These are phyloP conservation scores for Fragilaria radians DNA, from an alignment of 108 stramenopile species.

Conservation along the genomic window DNA sequence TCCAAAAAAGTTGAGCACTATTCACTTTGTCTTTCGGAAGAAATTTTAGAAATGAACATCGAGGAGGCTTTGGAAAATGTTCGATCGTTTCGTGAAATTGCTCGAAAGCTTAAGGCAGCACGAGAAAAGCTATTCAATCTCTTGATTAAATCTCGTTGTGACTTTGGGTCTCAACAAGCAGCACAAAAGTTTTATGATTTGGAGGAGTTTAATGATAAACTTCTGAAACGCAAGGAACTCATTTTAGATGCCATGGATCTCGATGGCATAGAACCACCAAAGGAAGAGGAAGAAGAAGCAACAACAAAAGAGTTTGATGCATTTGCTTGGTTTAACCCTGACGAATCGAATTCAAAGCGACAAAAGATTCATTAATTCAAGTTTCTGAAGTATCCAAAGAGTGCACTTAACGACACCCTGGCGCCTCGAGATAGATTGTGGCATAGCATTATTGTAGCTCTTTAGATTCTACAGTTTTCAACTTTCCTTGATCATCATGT, in stretches of 20 bases:
- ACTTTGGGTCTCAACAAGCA: conserved; percentile 70
- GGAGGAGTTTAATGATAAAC: conserved; percentile 23
- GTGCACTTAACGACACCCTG: no score
- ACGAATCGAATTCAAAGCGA: neutral
- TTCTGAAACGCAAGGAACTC: conserved; percentile 53
- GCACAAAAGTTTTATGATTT: conserved; percentile 44
- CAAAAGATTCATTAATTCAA: neutral
- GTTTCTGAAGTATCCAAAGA: no score
- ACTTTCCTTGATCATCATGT: no score
- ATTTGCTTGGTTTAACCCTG: neutral
- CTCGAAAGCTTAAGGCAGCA: conserved; percentile 52
- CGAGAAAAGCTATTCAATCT: conserved; percentile 45
- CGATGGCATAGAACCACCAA: conserved; percentile 54
- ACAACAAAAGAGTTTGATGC: neutral
- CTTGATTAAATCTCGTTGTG: conserved; percentile 63
- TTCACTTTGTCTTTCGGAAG: conserved; percentile 43
- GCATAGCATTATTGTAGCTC: no score
- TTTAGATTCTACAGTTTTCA: no score
- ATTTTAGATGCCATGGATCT: conserved; percentile 72
- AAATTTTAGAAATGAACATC: conserved; percentile 63
- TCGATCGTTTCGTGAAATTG: conserved; percentile 42
- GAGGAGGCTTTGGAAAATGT: conserved; percentile 51
- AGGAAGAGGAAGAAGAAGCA: neutral
- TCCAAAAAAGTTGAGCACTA: conserved; percentile 29
- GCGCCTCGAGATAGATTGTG: no score